Conservation (phyloP, 2,329 filamentous ascomycete species). For the Mycosphaerella sp. region DNA sequence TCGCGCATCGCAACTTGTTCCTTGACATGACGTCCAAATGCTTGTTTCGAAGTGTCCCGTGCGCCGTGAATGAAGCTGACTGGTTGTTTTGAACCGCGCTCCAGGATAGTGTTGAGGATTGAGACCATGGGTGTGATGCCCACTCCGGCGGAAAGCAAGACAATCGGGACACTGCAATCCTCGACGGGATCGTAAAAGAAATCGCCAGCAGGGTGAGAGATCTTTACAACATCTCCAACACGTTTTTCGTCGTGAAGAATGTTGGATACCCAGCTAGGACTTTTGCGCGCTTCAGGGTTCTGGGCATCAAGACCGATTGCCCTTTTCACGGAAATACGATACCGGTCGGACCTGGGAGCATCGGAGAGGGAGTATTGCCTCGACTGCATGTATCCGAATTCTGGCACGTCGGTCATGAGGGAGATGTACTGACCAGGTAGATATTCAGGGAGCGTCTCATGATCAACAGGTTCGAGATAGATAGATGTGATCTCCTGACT, state of each 20-base stretch:
- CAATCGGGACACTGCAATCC: conserved; percentile 48
- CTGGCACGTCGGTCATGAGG: conserved; percentile 53
- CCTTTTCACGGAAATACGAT: conserved; percentile 66
- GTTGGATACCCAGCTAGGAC: conserved; percentile 64
- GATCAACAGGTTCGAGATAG: conserved; percentile 60
- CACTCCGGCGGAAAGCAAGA: conserved; percentile 62
- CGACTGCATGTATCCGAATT: conserved; percentile 57
- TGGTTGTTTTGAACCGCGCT: conserved; percentile 37
- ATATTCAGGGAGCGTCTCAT: conserved; percentile 55
- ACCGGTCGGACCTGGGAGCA: conserved; percentile 54
- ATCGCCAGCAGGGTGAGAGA: conserved; percentile 57
- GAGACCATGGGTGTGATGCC: conserved; percentile 61
- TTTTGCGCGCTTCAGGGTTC: conserved; percentile 43
- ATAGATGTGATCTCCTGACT: conserved; percentile 65
- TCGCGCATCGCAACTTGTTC: conserved; percentile 40
- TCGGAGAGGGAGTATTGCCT: conserved; percentile 70
- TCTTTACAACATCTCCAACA: conserved; percentile 56
- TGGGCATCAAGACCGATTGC: conserved; percentile 50
- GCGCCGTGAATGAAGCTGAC: conserved; percentile 61
- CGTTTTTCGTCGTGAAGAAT: conserved; percentile 57
- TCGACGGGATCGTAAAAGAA: conserved; percentile 55
- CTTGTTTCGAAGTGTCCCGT: conserved; percentile 46
- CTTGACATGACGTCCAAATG: conserved; percentile 51
- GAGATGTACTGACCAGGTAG: conserved; percentile 69
- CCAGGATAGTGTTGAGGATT: conserved; percentile 55